Conservation (phyloP, 1,284 basidiomycete species). For the Ganoderma meredithae region DNA sequence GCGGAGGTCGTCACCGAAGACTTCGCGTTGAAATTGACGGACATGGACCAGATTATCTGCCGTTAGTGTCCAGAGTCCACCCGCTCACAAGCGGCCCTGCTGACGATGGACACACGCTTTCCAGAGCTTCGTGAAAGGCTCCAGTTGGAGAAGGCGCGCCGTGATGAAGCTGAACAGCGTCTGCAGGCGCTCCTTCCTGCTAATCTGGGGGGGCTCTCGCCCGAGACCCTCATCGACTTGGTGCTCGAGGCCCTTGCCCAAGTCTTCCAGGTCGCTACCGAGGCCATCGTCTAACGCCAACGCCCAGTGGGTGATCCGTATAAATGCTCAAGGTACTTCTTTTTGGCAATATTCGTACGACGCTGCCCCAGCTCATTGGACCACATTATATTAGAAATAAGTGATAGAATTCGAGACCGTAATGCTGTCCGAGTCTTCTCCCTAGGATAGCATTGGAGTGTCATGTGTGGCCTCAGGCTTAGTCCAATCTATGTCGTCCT, state of each 20-base stretch:
- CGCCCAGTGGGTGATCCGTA: background rate
- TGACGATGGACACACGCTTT: background rate
- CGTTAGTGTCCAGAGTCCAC: background rate
- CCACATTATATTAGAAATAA: background rate
- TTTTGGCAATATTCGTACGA: background rate
- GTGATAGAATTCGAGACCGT: background rate
- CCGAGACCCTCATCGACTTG: background rate
- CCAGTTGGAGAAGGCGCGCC: background rate
- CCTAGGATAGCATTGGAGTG: background rate
- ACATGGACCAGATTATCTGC: background rate
- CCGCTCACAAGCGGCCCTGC: background rate
- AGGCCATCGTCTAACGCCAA: background rate
- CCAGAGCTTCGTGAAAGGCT: background rate
- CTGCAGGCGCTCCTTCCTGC: background rate
- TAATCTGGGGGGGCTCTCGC: background rate
- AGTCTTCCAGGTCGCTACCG: background rate
- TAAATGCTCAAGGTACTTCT: background rate
- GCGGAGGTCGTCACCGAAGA: background rate
- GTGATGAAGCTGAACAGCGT: background rate
- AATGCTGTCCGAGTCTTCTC: background rate
- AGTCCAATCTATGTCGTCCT: background rate
- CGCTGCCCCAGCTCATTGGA: background rate
- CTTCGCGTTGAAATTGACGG: background rate
- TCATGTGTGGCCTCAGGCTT: background rate
- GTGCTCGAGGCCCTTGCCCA: background rate